Conservation (phyloP, 2,329 filamentous ascomycete genomes). For the Lecanicillium sp. region DNA sequence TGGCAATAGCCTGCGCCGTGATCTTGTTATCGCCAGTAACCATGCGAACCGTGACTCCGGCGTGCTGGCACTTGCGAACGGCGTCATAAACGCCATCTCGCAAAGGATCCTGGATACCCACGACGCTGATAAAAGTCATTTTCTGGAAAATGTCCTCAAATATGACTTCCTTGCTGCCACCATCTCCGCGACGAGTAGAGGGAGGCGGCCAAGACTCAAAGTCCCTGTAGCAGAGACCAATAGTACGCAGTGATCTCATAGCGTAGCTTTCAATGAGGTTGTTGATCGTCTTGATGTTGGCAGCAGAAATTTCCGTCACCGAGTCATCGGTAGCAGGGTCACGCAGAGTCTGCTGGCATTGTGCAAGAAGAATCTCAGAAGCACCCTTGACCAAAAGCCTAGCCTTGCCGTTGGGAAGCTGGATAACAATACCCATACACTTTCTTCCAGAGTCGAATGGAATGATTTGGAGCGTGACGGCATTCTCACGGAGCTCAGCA, state of each 20-base stretch:
- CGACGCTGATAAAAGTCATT: slow-evolving; percentile 62
- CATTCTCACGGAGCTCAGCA: slow-evolving; percentile 54
- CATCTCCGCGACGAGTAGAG: slow-evolving; percentile 45
- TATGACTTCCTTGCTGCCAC: slow-evolving; percentile 50
- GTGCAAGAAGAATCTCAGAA: slow-evolving; percentile 53
- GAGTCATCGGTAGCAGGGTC: slow-evolving; percentile 39
- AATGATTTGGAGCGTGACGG: slow-evolving; percentile 55
- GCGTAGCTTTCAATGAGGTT: slow-evolving; percentile 71
- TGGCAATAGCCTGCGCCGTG: slow-evolving; percentile 71
- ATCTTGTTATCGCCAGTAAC: slow-evolving; percentile 78
- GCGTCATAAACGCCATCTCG: slow-evolving; percentile 68
- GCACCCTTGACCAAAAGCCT: slow-evolving; percentile 57
- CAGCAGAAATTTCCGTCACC: slow-evolving; percentile 36
- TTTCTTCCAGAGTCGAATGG: slow-evolving; percentile 72
- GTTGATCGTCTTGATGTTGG: slow-evolving; percentile 51
- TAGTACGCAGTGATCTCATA: slow-evolving; percentile 71
- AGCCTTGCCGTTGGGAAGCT: slow-evolving; percentile 41
- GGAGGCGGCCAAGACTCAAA: slow-evolving; percentile 79
- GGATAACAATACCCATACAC: slow-evolving; percentile 57
- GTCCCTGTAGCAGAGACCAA: slow-evolving; percentile 76
- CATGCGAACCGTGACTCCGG: slow-evolving; percentile 76
- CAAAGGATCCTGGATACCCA: slow-evolving; percentile 76
- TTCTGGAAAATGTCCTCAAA: slow-evolving; percentile 61
- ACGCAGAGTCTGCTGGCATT: slow-evolving; percentile 44
- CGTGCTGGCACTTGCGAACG: slow-evolving; percentile 64